Percentiles rank a stretch among this genome's conserved stretches.
These are phyloP conservation scores for Cyclocybe cylindracea DNA, from an alignment of 768 basidiomycete genomes.

Conservation along the genomic window DNA sequence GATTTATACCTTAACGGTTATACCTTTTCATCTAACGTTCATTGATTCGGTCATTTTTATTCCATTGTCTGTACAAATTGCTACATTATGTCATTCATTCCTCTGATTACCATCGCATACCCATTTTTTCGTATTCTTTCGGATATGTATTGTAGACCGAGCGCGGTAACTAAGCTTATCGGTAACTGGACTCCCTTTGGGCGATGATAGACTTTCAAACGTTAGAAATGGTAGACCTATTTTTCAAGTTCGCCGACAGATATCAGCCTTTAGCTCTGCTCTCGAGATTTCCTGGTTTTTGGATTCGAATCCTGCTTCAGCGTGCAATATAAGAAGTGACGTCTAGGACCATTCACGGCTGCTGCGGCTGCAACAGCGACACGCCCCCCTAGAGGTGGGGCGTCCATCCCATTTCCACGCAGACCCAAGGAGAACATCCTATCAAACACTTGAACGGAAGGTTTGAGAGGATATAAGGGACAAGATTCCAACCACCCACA, in stretches of 20 bases:
- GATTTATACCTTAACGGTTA: background rate
- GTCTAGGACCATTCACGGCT: conserved; percentile 67
- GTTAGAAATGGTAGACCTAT: background rate
- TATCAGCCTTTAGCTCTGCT: background rate
- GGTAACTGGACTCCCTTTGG: too few relatives aligned
- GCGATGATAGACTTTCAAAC: background rate
- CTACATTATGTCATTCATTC: background rate
- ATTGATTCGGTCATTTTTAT: conserved; percentile 6
- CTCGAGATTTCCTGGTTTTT: conserved; percentile 31
- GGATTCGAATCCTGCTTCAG: conserved; percentile 65
- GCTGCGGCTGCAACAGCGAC: conserved; percentile 67
- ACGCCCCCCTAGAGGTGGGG: conserved; percentile 59
- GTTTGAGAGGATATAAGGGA: background rate
- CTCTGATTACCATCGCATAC: background rate
- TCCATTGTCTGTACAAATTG: too few relatives aligned
- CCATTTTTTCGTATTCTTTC: too few relatives aligned
- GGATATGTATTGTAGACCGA: too few relatives aligned
- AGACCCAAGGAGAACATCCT: conserved; percentile 87
- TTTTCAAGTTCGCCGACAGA: background rate
- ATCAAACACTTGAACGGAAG: conserved; percentile 65
- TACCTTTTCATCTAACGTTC: conserved; percentile 9
- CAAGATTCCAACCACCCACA: conserved; percentile 45
- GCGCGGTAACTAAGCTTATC: too few relatives aligned
- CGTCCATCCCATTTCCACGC: conserved; percentile 72
- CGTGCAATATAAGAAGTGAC: conserved; percentile 84